Evolutionary conservation across 1,139 yeast genomes (phyloP), one percentile per base, ranked within the genome.

Genomic region (Arxiozyma slooffiae): DNA sequence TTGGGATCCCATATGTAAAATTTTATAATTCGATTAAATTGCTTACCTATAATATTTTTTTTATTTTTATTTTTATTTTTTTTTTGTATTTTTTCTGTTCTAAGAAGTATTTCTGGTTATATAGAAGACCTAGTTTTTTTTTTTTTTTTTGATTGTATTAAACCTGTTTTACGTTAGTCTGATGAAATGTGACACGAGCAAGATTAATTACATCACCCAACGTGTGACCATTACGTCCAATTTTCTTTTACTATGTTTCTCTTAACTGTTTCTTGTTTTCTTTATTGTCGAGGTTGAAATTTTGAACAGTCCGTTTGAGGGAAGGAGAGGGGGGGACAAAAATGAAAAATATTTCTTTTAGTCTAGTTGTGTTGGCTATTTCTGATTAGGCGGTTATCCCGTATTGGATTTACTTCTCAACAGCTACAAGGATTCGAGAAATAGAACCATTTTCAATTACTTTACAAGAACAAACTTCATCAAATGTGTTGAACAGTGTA

Each of bases 1-100:
- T 46, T 51, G 53, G 4, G 57, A 43, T n/a, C 60, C 55, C 55
- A 52, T 52, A 40, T 11, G 40, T 4, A 30, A 30, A 30, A 14
- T 5, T 11, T 9, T 11, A 14, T 30, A 30, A 11, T 30, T 30
- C 3, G 11, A 14, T 30, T 30, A 2, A 4, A 14, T 6, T 30
- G 36, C 14, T 30, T 30, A 30, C n/a, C n/a, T 30, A 30, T 26
- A 4, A 26, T 4, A 7, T 7, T 4, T 23, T 26, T 26, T n/a
- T 7, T 14, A 9, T 26, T 26, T 26, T 7, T 26, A 4, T 7
- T 26, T 26, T 26, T n/a, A 30, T n/a, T 11, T 30, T 4, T 30
- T 6, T 5, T 23, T 23, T 23, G 4, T 30, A 16, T 26, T 14
- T 7, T 14, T 26, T 26, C 9, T 26, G 3, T 23, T 5, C 7